phyloP scores from a whole-genome alignment of 2,329 filamentous ascomycete species.

The Hawksworthiomyces lignivorus region DNA sequence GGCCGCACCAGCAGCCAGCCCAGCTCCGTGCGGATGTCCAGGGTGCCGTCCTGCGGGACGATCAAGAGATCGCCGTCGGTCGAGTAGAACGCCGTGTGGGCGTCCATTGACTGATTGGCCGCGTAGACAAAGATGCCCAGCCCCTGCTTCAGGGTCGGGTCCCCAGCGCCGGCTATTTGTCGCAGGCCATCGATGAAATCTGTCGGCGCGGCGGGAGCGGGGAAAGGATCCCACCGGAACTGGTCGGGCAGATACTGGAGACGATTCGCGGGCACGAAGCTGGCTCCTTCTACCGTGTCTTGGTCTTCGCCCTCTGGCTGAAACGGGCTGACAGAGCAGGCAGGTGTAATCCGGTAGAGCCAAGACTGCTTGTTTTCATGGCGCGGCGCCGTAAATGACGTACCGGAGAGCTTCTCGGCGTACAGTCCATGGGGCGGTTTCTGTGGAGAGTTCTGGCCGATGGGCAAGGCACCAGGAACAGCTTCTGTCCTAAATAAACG shows the following conservation, averaged over 20 bases:
- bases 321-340: conserved; percentile 53
- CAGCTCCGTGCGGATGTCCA: conserved; percentile 73
- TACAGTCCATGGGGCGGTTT: conserved; percentile 73
- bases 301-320: conserved; percentile 18
- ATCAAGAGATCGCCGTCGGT: conserved; percentile 74
- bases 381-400: conserved; percentile 62
- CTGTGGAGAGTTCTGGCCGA: conserved; percentile 75
- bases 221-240: conserved; percentile 70
- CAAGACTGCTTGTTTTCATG: conserved; percentile 64
- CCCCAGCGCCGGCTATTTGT: conserved; percentile 70
- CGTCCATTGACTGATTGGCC: conserved; percentile 68
- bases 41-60: conserved; percentile 63
- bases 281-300: neutral
- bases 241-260: conserved; percentile 74
- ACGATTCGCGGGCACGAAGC: conserved; percentile 23
- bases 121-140: conserved; percentile 76
- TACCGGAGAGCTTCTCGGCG: conserved; percentile 70
- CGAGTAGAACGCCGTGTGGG: conserved; percentile 72
- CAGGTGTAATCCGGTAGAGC: conserved; percentile 63
- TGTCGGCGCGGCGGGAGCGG: conserved; percentile 40
- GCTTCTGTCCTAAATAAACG: conserved; percentile 58
- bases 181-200: conserved; percentile 54
- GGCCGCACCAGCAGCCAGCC: conserved; percentile 68
- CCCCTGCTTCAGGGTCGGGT: conserved; percentile 70
- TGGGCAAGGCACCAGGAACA: conserved; percentile 62